Evolutionary conservation across 306 rosid species (phyloP).

Genomic region (Rosa multiflora): DNA sequence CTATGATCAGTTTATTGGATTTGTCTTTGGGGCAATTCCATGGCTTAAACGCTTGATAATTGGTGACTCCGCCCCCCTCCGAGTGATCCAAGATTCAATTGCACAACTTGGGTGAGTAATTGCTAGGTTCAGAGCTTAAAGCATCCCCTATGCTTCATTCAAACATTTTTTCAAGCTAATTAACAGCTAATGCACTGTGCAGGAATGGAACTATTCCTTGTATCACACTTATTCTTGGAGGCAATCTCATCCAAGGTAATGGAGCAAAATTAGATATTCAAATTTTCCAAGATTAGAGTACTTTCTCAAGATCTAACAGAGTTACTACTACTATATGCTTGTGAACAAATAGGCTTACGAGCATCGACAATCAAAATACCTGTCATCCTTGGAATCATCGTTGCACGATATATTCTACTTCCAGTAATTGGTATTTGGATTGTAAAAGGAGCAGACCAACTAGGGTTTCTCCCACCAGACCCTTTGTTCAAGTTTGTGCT

Average conservation of each 20-base stretch:
- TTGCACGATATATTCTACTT: conserved; percentile 39
- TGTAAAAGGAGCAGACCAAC: conserved; percentile 49
- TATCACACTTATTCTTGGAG: conserved; percentile 80
- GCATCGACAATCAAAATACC: conserved; percentile 47
- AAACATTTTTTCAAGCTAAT: background rate
- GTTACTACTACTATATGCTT: background rate
- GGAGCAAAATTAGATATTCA: background rate
- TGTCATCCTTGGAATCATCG: conserved; percentile 40
- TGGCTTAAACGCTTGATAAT: conserved; percentile 63
- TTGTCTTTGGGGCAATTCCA: conserved; percentile 58
- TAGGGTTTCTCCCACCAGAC: conserved; percentile 60
- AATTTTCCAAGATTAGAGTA: background rate
- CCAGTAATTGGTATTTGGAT: conserved; percentile 64
- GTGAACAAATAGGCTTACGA: conserved; percentile 45
- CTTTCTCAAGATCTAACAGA: background rate
- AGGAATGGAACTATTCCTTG: conserved; percentile 92
- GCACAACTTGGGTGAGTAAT: conserved; percentile 61
- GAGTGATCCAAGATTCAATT: conserved; percentile 63
- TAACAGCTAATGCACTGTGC: conserved; percentile 22
- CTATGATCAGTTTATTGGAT: conserved; percentile 65
- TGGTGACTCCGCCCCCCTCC: conserved; percentile 68
- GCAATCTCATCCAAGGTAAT: conserved; percentile 80
- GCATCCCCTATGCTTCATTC: background rate
- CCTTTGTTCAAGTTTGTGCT: conserved; percentile 71
- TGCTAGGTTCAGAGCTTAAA: too few relatives aligned